phyloP scores from a whole-genome alignment of 2,329 filamentous ascomycete species.

The Claviceps maximensis region DNA sequence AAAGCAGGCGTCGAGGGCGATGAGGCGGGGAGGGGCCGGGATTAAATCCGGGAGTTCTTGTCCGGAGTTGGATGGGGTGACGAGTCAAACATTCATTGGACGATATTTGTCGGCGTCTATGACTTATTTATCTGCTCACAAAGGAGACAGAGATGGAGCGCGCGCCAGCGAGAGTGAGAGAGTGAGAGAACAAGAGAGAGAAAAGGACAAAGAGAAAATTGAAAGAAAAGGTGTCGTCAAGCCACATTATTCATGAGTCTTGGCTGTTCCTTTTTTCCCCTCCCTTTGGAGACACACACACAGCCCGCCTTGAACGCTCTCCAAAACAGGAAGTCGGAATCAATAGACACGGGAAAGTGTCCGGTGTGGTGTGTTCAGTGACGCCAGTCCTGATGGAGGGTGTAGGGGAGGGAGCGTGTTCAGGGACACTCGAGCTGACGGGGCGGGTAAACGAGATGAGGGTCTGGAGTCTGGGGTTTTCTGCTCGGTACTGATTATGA shows the following conservation, averaged over 20 bases:
- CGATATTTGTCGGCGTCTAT: not conserved
- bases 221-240: not conserved
- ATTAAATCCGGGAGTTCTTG: not conserved
- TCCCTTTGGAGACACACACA: not conserved
- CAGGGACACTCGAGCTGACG: not conserved
- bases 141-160: not conserved
- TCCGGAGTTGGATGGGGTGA: not conserved
- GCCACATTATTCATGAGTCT: not conserved
- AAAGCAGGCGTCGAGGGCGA: no score
- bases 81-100: not conserved
- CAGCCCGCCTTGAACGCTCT: not conserved
- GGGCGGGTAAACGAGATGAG: not conserved
- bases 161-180: not conserved
- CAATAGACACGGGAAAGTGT: not conserved
- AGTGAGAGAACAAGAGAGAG: no score
- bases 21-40: not conserved
- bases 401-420: no score
- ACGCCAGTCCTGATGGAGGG: not conserved
- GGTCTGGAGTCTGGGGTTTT: no score
- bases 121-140: no score
- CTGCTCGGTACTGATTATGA: not conserved
- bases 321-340: not conserved
- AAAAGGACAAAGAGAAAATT: not conserved
- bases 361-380: constrained; percentile 1
- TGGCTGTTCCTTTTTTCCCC: not conserved